phyloP scores from a whole-genome alignment of 257 asterid genomes.

The Solanum bulbocastanum region DNA sequence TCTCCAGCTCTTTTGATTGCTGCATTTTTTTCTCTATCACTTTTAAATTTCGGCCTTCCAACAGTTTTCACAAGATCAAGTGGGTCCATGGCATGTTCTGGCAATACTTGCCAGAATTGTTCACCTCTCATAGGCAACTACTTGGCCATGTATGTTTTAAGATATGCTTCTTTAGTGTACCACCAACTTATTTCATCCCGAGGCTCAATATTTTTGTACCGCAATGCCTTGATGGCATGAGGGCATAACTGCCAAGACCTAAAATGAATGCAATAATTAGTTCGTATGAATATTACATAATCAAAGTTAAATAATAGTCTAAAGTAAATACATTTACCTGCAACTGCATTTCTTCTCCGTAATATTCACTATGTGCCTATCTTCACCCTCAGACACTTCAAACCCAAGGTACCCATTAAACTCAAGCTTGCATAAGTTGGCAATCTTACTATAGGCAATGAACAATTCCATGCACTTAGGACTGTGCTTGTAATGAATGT shows the following conservation, averaged over 20 bases:
- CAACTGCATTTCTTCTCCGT: not conserved
- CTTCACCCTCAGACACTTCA: not conserved
- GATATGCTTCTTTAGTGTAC: not conserved
- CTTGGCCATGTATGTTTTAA: not conserved
- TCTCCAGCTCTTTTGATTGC: no score
- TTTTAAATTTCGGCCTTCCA: no score
- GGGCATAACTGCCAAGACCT: not conserved
- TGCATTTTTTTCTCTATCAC: no score
- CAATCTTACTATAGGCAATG: not conserved
- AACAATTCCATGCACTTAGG: not conserved
- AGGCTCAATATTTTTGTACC: not conserved
- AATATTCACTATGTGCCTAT: not conserved
- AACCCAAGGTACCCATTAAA: not conserved
- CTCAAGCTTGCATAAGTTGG: not conserved
- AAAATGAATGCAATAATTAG: not conserved
- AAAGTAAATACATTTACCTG: not conserved
- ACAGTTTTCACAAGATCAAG: no score
- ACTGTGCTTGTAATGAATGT: not conserved
- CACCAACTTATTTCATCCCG: not conserved
- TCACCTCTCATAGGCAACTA: not conserved
- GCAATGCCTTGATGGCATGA: not conserved
- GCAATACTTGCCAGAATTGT: not conserved
- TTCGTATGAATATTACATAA: no score
- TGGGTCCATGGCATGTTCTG: no score
- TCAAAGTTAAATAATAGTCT: no score